phyloP scores from a whole-genome alignment of 306 rosid species.

The Urtica urens region DNA sequence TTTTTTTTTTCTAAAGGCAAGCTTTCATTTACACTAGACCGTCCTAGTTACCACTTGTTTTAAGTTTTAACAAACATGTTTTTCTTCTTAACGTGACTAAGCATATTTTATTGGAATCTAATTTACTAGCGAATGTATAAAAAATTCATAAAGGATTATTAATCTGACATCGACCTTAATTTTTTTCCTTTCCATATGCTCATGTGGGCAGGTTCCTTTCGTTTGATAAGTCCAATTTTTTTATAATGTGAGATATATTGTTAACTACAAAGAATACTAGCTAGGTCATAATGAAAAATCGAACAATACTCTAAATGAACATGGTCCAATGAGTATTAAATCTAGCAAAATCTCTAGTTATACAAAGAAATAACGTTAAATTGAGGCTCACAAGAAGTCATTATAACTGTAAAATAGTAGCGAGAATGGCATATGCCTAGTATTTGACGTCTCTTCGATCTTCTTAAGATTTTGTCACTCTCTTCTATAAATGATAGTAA shows the following conservation, averaged over 20 bases:
- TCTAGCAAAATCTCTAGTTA: conserved; percentile 11
- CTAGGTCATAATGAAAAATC: conserved; percentile 4
- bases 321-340: conserved; percentile 32
- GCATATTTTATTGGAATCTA: too few relatives aligned
- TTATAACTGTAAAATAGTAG: neutral
- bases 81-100: too few relatives aligned
- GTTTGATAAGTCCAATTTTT: too few relatives aligned
- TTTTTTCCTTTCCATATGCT: too few relatives aligned
- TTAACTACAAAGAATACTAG: conserved; percentile 2
- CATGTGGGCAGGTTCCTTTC: conserved; percentile 8
- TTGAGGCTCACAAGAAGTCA: conserved; percentile 5
- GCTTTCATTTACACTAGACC: too few relatives aligned
- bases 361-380: too few relatives aligned
- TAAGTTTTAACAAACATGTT: too few relatives aligned
- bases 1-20: too few relatives aligned
- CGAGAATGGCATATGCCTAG: conserved; percentile 23
- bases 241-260: neutral
- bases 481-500: neutral
- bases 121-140: too few relatives aligned
- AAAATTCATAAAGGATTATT: too few relatives aligned
- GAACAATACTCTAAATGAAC: conserved; percentile 4
- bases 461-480: conserved; percentile 1
- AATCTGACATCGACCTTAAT: too few relatives aligned
- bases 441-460: conserved; percentile 18
- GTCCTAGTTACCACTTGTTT: too few relatives aligned